These are phyloP conservation scores for Tulasnella sp. DNA, from an alignment of 768 basidiomycete species.

Conservation along the genomic window DNA sequence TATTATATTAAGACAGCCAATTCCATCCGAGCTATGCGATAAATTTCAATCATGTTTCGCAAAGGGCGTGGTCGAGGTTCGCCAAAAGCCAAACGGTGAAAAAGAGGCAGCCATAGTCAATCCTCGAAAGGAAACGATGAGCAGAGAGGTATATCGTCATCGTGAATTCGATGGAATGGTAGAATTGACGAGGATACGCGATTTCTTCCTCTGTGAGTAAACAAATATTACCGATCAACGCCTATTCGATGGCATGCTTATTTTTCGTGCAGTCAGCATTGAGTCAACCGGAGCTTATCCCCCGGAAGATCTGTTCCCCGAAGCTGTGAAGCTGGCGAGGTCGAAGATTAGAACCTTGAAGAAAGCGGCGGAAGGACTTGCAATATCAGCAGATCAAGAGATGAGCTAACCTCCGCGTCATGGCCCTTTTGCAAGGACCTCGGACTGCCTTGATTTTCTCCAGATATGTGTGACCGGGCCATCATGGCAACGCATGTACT, in stretches of 20 bases:
- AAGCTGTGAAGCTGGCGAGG: slow-evolving; percentile 70
- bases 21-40: slow-evolving; percentile 60
- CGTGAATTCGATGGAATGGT: slow-evolving; percentile 79
- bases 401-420: too few relatives aligned
- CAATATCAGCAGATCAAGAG: too few relatives aligned
- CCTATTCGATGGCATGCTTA: background rate
- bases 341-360: slow-evolving; percentile 34
- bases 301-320: slow-evolving; percentile 69
- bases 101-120: slow-evolving; percentile 44
- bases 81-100: slow-evolving; percentile 34
- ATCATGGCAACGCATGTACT: too few relatives aligned
- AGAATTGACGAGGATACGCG: slow-evolving; percentile 70
- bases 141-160: slow-evolving; percentile 82
- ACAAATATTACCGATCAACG: background rate
- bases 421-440: too few relatives aligned
- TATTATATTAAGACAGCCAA: slow-evolving; percentile 55
- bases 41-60: slow-evolving; percentile 87
- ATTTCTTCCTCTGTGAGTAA: slow-evolving; percentile 81
- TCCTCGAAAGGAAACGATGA: slow-evolving; percentile 71
- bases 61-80: slow-evolving; percentile 58
- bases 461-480: too few relatives aligned
- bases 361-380: slow-evolving; percentile 4
- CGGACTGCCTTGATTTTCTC: too few relatives aligned
- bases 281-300: slow-evolving; percentile 85
- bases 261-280: slow-evolving; percentile 51